Conservation (phyloP, 2,329 filamentous ascomycete species). For the Paraconiothyrium brasiliense region DNA sequence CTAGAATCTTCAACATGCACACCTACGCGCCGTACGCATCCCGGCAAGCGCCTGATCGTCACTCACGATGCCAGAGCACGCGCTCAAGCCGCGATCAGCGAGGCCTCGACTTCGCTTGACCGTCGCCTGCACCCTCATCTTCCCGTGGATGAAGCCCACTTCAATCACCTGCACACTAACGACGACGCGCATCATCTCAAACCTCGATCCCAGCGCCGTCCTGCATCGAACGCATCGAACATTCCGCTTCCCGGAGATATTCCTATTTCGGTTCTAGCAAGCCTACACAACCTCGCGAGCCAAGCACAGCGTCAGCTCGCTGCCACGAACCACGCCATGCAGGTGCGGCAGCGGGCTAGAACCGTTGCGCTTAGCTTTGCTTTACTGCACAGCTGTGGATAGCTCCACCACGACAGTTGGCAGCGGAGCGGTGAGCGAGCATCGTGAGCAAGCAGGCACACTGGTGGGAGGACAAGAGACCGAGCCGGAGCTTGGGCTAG, state of each 20-base stretch:
- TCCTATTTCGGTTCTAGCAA: background rate
- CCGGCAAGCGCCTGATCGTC: background rate
- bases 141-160: background rate
- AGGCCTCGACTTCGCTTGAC: conserved; percentile 1
- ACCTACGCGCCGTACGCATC: background rate
- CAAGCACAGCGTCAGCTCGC: background rate
- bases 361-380: background rate
- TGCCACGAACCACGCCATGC: background rate
- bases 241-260: background rate
- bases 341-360: background rate
- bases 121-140: background rate
- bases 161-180: background rate
- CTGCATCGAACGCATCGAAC: conserved; percentile 6
- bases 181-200: background rate
- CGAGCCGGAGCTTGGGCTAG: conserved; percentile 1
- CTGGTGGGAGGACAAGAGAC: background rate
- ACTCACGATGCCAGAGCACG: background rate
- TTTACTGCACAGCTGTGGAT: background rate
- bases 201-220: background rate
- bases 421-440: conserved; percentile 2
- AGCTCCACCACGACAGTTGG: background rate
- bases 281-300: background rate
- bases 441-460: background rate
- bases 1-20: background rate
- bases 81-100: conserved; percentile 10